Evolutionary conservation across 208 protist genomes (phyloP), one percentile per base, ranked within the genome.

Genomic region (Crithidia acanthocephali): DNA sequence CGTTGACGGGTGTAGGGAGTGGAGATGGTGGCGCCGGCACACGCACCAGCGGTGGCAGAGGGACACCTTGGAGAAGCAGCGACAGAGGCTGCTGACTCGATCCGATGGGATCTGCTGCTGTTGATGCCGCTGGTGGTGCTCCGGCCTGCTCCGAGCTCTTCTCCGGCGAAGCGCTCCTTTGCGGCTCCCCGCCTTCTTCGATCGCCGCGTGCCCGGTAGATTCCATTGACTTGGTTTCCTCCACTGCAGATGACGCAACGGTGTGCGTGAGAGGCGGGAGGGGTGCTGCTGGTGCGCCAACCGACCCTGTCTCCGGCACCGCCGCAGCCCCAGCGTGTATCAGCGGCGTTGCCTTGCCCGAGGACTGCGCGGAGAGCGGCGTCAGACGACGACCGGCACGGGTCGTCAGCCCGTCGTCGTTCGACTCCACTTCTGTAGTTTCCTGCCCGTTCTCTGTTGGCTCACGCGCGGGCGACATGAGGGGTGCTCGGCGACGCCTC

Each of bases 391-490:
- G 55, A 27, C 33, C n/a, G n/a, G n/a, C n/a, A n/a, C n/a, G n/a
- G n/a, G n/a, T n/a, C n/a, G n/a, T n/a, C n/a, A n/a, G n/a, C n/a
- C n/a, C n/a, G n/a, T n/a, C n/a, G n/a, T n/a, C n/a, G n/a, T n/a
- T n/a, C n/a, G n/a, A n/a, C n/a, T n/a, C n/a, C n/a, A n/a, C n/a
- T n/a, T n/a, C n/a, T n/a, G n/a, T n/a, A n/a, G n/a, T 11, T 22
- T 11, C 45, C 33, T 3, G 5, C 22, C 11, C 57, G 23, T 15
- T 20, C 8, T 51, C 27, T 2, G 4, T 18, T 20, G 23, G 44
- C 27, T 65, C 59, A 18, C 59, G 59, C 11, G 59, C 23, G 22
- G 59, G 59, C 1, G 59, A 65, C 27, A 65, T 20, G 59, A 65
- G 59, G 20, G 59, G 42, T 33, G 59, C 44, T 0, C 37, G 57